These are phyloP conservation scores for Multifurca ochricompacta DNA, from an alignment of 768 basidiomycete species.

Conservation along the genomic window DNA sequence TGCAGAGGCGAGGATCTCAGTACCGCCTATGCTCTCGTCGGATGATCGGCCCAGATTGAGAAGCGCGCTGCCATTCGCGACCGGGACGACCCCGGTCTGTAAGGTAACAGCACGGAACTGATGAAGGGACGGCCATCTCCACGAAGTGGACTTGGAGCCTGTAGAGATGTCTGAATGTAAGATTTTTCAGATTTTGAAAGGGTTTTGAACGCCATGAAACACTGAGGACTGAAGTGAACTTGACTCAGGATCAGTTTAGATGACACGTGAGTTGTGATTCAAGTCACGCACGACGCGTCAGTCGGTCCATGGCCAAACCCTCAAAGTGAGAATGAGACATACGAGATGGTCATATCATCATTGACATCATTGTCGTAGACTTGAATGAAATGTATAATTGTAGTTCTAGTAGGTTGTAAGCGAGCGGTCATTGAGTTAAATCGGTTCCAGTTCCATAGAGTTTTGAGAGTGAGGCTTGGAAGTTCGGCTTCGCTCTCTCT, in stretches of 20 bases:
- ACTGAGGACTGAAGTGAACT: too few relatives aligned
- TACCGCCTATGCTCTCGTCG: slow-evolving; percentile 52
- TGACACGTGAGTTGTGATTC: not conserved
- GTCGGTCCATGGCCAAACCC: not conserved
- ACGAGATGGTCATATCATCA: too few relatives aligned
- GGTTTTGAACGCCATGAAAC: slow-evolving; percentile 24
- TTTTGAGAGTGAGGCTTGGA: too few relatives aligned
- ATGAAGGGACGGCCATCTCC: slow-evolving; percentile 63
- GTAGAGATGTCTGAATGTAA: slow-evolving; percentile 62
- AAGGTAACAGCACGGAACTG: slow-evolving; percentile 66
- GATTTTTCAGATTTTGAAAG: slow-evolving; percentile 76
- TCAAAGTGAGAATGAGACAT: too few relatives aligned
- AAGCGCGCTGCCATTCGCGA: slow-evolving; percentile 79
- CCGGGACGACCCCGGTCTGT: slow-evolving; percentile 69
- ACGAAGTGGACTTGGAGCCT: slow-evolving; percentile 53
- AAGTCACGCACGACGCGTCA: not conserved
- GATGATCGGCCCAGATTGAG: slow-evolving; percentile 58
- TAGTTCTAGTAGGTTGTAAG: too few relatives aligned
- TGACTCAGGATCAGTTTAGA: not conserved
- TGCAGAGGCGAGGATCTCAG: slow-evolving; percentile 70
- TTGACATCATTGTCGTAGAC: too few relatives aligned
- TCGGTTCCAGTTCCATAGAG: too few relatives aligned
- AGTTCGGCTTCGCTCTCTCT: too few relatives aligned
- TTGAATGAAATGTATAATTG: too few relatives aligned
- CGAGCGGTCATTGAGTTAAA: too few relatives aligned